phyloP scores from a whole-genome alignment of 2,329 filamentous ascomycete species.

The Cladophialophora psammophila region DNA sequence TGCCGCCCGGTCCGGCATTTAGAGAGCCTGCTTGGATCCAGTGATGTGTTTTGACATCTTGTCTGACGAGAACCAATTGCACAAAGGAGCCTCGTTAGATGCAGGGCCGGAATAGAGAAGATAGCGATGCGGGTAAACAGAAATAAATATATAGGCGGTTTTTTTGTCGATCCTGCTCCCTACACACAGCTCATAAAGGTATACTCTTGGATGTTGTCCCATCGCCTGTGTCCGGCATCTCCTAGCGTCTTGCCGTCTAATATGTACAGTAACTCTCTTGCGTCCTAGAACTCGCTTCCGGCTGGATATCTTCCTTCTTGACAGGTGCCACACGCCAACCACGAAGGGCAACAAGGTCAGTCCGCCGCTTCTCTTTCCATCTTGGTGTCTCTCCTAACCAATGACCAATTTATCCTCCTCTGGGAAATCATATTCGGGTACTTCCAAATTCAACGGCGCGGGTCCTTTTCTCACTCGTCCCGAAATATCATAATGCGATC shows the following conservation, averaged over 20 bases:
- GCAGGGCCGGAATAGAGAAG: background rate
- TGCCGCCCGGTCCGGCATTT: too few relatives aligned
- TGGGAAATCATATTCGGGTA: conserved; percentile 90
- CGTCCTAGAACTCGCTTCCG: background rate
- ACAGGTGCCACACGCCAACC: background rate
- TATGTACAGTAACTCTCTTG: conserved; percentile 33
- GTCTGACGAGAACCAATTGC: too few relatives aligned
- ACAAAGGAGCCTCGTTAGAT: background rate
- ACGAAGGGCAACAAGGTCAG: background rate
- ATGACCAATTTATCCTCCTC: conserved; percentile 89
- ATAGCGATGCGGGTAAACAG: background rate
- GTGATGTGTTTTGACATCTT: too few relatives aligned
- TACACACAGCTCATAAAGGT: background rate
- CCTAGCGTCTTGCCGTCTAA: conserved; percentile 32
- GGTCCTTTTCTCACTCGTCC: conserved; percentile 97
- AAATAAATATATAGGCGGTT: conserved; percentile 6
- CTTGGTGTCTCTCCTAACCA: conserved; percentile 69
- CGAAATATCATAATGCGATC: conserved; percentile 99
- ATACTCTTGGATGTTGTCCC: conserved; percentile 1
- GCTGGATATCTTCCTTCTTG: background rate
- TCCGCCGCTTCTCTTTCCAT: background rate
- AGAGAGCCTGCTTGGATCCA: too few relatives aligned
- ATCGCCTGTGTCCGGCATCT: conserved; percentile 4
- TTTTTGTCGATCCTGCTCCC: conserved; percentile 2
- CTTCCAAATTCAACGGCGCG: conserved; percentile 95